Evolutionary conservation across 1,284 basidiomycete species (phyloP), one percentile per base, ranked within the genome.

Genomic region (Schizopora paradoxa): DNA sequence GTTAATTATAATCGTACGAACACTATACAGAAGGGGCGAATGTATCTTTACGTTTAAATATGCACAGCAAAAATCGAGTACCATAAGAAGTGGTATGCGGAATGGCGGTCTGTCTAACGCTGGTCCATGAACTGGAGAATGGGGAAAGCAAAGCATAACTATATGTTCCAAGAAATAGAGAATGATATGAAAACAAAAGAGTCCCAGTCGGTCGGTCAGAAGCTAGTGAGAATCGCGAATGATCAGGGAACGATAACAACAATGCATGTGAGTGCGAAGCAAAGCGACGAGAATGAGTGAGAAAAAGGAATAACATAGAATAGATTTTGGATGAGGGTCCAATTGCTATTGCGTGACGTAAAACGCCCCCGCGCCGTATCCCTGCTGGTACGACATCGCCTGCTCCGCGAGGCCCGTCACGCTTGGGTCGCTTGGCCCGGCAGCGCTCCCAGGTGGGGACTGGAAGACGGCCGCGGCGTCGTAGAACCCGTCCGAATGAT

Each of bases 391-490:
- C 16, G 43, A 18, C 10, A 14, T 28, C n/a, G 31, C 38, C 21
- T 49, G 41, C 26, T 45, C 47, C 13, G 37, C n/a, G n/a, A n/a
- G 33, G 14, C 41, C 35, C 1, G 32, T 36, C 19, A 19, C n/a
- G 10, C 27, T 36, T 22, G 23, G 41, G 26, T 45, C 48, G 10
- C 23, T 33, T 16, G 28, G 29, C 16, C 48, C 38, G 23, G 39
- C 38, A 38, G 48, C 43, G 31, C 43, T 44, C 21, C 48, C 48
- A 22, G 48, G 48, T 11, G 48, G 43, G 11, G 48, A 49, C 5
- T 41, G 25, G 27, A 42, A 23, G 36, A 45, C 43, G 6, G 40
- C 21, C 28, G 43, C 25, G 3, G 48, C 28, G 23, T 44, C 47
- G 23, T 42, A 40, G 37, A 44, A 49, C 14, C 27, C 33, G 8